Percentiles rank a stretch among this genome's conserved stretches.
Evolutionary conservation across 78 protist genomes (phyloP).

Genomic region (Dictyostelium citrinum): DNA sequence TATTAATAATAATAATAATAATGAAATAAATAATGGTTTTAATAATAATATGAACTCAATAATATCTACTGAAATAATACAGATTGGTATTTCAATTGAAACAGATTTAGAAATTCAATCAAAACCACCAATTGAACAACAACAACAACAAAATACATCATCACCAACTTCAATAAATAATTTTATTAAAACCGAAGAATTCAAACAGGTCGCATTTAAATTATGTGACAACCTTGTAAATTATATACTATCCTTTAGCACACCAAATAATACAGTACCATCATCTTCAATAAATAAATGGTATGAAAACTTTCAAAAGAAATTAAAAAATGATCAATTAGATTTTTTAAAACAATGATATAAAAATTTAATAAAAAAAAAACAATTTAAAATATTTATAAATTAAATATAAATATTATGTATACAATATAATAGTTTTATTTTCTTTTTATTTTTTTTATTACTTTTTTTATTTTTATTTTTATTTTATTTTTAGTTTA

Average conservation of each 20-base stretch:
- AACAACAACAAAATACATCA: neutral
- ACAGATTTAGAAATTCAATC: conserved; percentile 31
- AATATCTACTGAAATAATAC: neutral
- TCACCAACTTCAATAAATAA: neutral
- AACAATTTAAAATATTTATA: neutral
- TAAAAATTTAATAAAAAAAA: neutral
- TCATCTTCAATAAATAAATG: conserved; percentile 22
- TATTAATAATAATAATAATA: neutral
- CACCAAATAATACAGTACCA: conserved; percentile 31
- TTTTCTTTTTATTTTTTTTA: neutral
- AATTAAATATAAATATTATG: neutral
- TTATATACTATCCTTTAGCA: conserved; percentile 33
- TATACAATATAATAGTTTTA: neutral
- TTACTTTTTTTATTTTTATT: neutral
- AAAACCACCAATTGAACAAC: neutral
- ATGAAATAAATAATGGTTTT: neutral
- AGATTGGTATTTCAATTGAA: conserved; percentile 58
- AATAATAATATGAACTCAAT: neutral
- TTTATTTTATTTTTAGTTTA: neutral
- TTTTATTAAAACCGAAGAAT: conserved; percentile 22
- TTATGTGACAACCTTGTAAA: conserved; percentile 67
- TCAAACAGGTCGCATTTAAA: conserved; percentile 58
- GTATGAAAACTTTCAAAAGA: conserved; percentile 68
- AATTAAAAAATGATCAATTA: conserved; percentile 28
- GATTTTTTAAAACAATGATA: neutral